Base-by-base conservation (phyloP, 257 asterid genomes). In the Fraxinus anomala region DNA sequence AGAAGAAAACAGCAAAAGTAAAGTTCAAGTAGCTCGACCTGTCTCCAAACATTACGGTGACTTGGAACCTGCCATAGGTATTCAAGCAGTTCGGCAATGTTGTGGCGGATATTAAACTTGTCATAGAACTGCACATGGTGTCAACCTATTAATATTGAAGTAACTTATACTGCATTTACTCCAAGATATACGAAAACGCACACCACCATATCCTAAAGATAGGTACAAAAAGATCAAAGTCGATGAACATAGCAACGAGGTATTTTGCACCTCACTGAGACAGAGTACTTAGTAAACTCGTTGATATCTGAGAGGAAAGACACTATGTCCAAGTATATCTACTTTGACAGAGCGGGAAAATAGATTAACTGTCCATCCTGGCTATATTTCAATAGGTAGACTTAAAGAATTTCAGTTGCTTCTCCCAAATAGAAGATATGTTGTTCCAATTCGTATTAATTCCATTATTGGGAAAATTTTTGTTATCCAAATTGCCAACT, bases 31-130 rank as follows among this genome's bases (percentile, higher is more conserved):
- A 78, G 72, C 23, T 79, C 82, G 68, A 96, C 99, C 97, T 85
- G 95, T 90, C 87, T 89, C 99, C 99, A 96, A 76, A 93, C 96
- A 86, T 93, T 93, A 76, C 95, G 93, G 86, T 96, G 99, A 84
- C 97, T 93, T 54, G 98, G 99, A 78, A 96, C 99, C 85, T 96
- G 93, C 99, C 99, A 96, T 37, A 96, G 84, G 82, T 92, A 96
- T 85, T 96, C 99, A 70, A 96, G 92, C 75, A 96, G 98, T 85
- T 93, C 98, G 75, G 99, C 98, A 77, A 96, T 96, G 87, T 93
- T 96, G 87, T 96, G 99, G 59, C 98, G 99, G 81, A 96, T 96
- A 83, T 93, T 96, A 69, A 96, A 96, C 89, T 96, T 96, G 93
- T 96, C 99, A 86, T 96, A 96, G 88, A 96, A 96, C 99, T 96